phyloP scores from a whole-genome alignment of 2,329 filamentous ascomycete species.

The Geoglossum cookeanum region DNA sequence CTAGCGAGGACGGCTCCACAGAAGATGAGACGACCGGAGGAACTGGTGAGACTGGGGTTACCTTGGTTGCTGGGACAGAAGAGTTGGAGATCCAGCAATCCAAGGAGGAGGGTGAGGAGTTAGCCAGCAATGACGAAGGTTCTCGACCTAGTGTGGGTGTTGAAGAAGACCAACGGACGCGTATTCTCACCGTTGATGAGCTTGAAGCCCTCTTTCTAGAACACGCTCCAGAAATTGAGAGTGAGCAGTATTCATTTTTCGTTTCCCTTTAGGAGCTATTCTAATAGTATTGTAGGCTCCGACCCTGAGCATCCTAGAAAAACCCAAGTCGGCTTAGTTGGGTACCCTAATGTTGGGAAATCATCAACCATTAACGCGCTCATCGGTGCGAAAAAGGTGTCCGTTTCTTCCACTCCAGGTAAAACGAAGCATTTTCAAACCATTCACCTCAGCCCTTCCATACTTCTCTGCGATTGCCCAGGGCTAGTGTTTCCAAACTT shows the following conservation, averaged over 20 bases:
- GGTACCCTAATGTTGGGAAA: slow-evolving; percentile 97
- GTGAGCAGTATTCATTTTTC: slow-evolving; percentile 20
- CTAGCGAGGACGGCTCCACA: slow-evolving; percentile 24
- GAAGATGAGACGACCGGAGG: slow-evolving; percentile 14
- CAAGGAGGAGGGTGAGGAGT: slow-evolving; percentile 22
- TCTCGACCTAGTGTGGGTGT: slow-evolving; percentile 13
- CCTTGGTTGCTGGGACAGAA: slow-evolving; percentile 21
- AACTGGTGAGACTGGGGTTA: slow-evolving; percentile 17
- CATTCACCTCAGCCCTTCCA: slow-evolving; percentile 74
- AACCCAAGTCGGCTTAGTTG: slow-evolving; percentile 69
- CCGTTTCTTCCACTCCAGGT: slow-evolving; percentile 87
- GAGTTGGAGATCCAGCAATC: slow-evolving; percentile 16
- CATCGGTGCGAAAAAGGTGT: slow-evolving; percentile 97
- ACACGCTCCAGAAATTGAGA: slow-evolving; percentile 43
- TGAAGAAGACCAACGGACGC: slow-evolving; percentile 32
- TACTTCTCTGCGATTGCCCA: slow-evolving; percentile 91
- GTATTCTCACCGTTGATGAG: slow-evolving; percentile 84
- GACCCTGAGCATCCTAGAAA: slow-evolving; percentile 37
- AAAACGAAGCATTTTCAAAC: slow-evolving; percentile 99
- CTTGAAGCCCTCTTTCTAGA: slow-evolving; percentile 73
- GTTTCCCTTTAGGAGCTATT: neutral
- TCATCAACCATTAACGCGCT: slow-evolving; percentile 98
- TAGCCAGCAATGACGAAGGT: slow-evolving; percentile 16
- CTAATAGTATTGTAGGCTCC: slow-evolving; percentile 16
- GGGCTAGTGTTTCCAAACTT: slow-evolving; percentile 98